These are phyloP conservation scores for Coemansia furcata DNA, from an alignment of 192 early-diverging fungal genomes.

Conservation along the genomic window DNA sequence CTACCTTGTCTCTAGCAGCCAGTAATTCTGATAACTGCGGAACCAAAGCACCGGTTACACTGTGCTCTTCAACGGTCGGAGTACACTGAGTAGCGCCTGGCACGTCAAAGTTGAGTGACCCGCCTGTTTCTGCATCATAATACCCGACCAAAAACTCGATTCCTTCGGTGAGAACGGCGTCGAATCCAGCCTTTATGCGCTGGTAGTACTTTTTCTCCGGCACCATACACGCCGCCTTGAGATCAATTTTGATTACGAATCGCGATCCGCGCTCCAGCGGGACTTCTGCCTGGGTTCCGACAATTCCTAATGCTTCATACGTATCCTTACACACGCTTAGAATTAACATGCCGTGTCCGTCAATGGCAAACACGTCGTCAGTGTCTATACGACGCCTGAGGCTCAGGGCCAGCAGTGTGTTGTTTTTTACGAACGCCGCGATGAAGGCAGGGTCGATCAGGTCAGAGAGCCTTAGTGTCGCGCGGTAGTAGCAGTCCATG, in stretches of 20 bases:
- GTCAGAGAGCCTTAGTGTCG: conserved; percentile 26
- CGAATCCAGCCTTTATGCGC: conserved; percentile 19
- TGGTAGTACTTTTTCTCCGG: conserved; percentile 38
- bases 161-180: conserved; percentile 14
- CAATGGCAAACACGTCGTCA: conserved; percentile 49
- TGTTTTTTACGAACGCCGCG: conserved; percentile 17
- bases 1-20: too few species aligned
- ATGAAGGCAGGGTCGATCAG: conserved; percentile 41
- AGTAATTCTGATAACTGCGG: conserved; percentile 10
- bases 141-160: conserved; percentile 26
- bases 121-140: conserved; percentile 20
- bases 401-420: conserved; percentile 28
- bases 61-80: not conserved
- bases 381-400: conserved; percentile 19
- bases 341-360: conserved; percentile 30
- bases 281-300: conserved; percentile 25
- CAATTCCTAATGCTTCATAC: conserved; percentile 33
- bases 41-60: not conserved
- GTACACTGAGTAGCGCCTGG: conserved; percentile 11
- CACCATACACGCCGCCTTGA: conserved; percentile 19
- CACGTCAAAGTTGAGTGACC: conserved; percentile 25
- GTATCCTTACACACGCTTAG: conserved; percentile 49
- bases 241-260: conserved; percentile 30
- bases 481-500: conserved; percentile 21
- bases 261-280: conserved; percentile 37